Evolutionary conservation across 768 basidiomycete genomes (phyloP), one percentile per base, ranked within the genome.

Genomic region (Lenzites betulinus): DNA sequence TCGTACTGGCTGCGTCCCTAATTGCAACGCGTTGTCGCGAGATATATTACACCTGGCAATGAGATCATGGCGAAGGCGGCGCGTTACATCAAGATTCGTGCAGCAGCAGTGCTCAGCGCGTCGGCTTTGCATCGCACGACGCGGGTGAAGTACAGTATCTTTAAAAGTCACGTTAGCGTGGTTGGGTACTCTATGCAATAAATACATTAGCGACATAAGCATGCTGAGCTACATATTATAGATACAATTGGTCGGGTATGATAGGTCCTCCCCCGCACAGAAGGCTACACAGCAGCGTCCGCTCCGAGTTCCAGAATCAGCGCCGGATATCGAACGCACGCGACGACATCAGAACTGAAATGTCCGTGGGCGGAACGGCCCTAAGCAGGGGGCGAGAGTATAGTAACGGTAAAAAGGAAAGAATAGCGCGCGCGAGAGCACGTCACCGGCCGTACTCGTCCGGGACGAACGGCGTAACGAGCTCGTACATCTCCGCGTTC

Each of bases 381-480:
- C 11, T 4, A 33, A 33, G 11, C 30, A 33, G 11, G 30, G 30
- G 4, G 30, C 11, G 30, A 4, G 11, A 11, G 30, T 33, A 33
- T 4, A 33, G 30, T 33, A 33, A 33, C 25, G 16, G 47, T 20
- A 33, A 20, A 33, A 35, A 43, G 23, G 28, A n/a, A 41, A 41
- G n/a, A n/a, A 41, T 44, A 5, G n/a, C 8, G 23, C n/a, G n/a
- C n/a, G n/a, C n/a, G n/a, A n/a, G n/a, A 44, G 2, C 9, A 48
- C 16, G 47, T 51, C 38, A 64, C 73, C 69, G 87, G 57, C 88
- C 87, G 83, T 83, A 89, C 64, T 90, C 88, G 58, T 90, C 87
- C 18, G 87, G 75, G 18, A 90, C 83, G 72, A 93, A 93, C 1
- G 91, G 91, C 16, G 91, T 93, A 56, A 93, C 89, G 12, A 92